These are phyloP conservation scores for Hypoxylon sp. DNA, from an alignment of 2,329 filamentous ascomycete species.

Conservation along the genomic window DNA sequence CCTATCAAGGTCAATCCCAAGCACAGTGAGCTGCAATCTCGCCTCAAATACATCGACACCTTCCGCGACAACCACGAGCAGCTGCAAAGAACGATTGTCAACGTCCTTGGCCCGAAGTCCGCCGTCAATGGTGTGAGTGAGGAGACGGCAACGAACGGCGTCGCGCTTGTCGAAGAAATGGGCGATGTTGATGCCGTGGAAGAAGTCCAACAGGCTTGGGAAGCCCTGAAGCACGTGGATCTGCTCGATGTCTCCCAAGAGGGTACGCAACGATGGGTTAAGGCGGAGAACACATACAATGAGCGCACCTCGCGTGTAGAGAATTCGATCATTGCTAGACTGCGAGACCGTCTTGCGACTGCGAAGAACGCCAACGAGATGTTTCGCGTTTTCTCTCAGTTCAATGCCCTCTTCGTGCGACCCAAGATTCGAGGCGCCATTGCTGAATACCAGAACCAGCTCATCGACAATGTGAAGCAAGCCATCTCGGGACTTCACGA, in stretches of 20 bases:
- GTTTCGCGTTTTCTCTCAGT: slow-evolving; percentile 99
- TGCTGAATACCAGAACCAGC: slow-evolving; percentile 95
- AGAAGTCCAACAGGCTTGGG: slow-evolving; percentile 94
- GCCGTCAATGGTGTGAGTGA: slow-evolving; percentile 63
- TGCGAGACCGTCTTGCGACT: slow-evolving; percentile 90
- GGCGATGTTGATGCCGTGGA: slow-evolving; percentile 97
- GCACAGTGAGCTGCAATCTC: slow-evolving; percentile 87
- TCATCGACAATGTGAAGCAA: slow-evolving; percentile 97
- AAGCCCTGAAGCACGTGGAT: slow-evolving; percentile 92
- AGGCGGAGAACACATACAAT: slow-evolving; percentile 95
- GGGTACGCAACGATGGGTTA: slow-evolving; percentile 90
- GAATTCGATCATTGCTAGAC: slow-evolving; percentile 95
- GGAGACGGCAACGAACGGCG: slow-evolving; percentile 62
- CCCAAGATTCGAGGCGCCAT: slow-evolving; percentile 99
- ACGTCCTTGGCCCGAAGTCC: slow-evolving; percentile 84
- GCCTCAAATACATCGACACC: slow-evolving; percentile 90
- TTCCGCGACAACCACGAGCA: slow-evolving; percentile 98
- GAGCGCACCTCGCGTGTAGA: slow-evolving; percentile 96
- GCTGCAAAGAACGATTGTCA: slow-evolving; percentile 93
- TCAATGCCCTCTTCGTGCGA: slow-evolving; percentile 97
- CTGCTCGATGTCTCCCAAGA: slow-evolving; percentile 89
- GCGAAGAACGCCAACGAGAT: slow-evolving; percentile 99
- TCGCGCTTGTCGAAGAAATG: slow-evolving; percentile 87
- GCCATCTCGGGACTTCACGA: slow-evolving; percentile 94
- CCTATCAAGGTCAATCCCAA: slow-evolving; percentile 94